Evolutionary conservation across 1,139 yeast species (phyloP), one percentile per base, ranked within the genome.

Genomic region (Kluyveromyces sp.): DNA sequence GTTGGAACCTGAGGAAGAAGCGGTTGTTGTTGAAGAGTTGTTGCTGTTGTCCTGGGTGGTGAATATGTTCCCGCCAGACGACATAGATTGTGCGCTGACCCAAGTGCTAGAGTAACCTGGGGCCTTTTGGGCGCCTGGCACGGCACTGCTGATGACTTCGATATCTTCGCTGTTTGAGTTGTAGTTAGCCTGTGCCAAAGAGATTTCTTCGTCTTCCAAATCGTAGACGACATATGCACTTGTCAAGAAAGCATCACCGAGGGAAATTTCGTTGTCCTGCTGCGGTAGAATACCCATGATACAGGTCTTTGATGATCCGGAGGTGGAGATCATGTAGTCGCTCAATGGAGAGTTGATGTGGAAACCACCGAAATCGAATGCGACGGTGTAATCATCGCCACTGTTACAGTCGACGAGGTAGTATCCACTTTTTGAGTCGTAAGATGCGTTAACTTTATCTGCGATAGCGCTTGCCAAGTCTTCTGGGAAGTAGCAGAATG

Each of bases 161-260:
- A 79, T 70, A 43, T 72, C 62, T 47, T 71, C 74, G 4, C 65
- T 65, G 29, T 58, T 55, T 21, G 10, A 33, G 39, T 58, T 56
- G 46, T 54, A 66, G 45, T 66, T 66, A 4, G 81, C 83, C 55
- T 77, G 86, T 1, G 94, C 96, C 45, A 89, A 48, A 0, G 83
- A 81, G 31, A 89, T 69, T 59, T 80, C 79, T 43, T 69, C 65
- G 52, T 75, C 77, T 32, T 83, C 89, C 52, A 87, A 68, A 64
- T 89, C 94, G 57, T 77, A 87, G 39, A 87, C 95, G 46, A 81
- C 77, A 61, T 88, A 88, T 6, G 86, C 89, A 45, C 77, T 72
- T 50, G 87, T 74, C 57, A 89, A 67, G 66, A 87, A 80, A 32
- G 81, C 75, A 63, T 86, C 95, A 41, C 96, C 96, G 10, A 87